Evolutionary conservation across 1,284 basidiomycete species (phyloP), one percentile per base, ranked within the genome.

Genomic region (Pterulicium gracile): DNA sequence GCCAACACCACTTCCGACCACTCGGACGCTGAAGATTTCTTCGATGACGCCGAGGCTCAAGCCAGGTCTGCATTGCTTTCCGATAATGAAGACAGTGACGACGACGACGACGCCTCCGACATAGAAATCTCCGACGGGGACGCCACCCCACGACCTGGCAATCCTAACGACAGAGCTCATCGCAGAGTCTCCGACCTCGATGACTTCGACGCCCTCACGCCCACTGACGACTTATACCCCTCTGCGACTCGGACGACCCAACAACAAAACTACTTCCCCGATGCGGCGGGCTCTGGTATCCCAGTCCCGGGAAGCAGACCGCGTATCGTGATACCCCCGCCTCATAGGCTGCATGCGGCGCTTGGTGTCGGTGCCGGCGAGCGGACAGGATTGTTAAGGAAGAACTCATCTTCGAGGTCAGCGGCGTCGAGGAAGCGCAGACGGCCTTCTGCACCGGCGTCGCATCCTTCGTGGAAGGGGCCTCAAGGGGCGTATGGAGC

Each of bases 321-420:
- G 7, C 27, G 10, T n/a, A 32, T 32, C 27, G 10, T n/a, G 27
- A 10, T n/a, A 32, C 7, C n/a, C 27, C 10, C 27, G 27, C n/a
- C 27, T n/a, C 27, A 32, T 7, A 32, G n/a, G 27, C 67, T 69
- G n/a, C 70, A 70, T 24, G 55, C 59, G 14, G 63, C 60, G 12
- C 66, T 64, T 47, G 52, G 56, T 43, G 58, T 51, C 27, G 52
- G 56, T 43, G 58, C 51, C 27, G 62, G 64, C 19, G 64, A 64
- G 45, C 27, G 27, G 10, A 32, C 27, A n/a, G 10, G 27, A 7
- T 32, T 32, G 27, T n/a, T 32, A n/a, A 32, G 27, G n/a, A 32
- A 32, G 27, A n/a, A 32, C n/a, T n/a, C n/a, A n/a, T 64, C 12
- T 50, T 55, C 7, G 51, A 53, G 24, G 27, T 32, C 27, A n/a